phyloP scores from a whole-genome alignment of 2,329 filamentous ascomycete species.

The Pseudogymnoascus destructans region DNA sequence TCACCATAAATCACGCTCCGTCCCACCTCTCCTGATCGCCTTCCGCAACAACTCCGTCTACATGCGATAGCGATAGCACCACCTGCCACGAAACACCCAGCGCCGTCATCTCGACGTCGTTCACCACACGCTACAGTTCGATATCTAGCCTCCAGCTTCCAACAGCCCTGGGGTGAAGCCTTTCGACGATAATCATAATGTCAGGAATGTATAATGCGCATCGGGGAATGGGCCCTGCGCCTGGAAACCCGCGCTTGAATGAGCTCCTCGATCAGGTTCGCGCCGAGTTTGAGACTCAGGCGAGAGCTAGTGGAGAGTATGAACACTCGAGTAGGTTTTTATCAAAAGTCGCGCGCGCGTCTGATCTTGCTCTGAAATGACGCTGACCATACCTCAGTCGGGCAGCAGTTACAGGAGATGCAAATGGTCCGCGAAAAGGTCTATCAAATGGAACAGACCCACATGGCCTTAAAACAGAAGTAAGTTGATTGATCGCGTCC shows the following conservation, averaged over 20 bases:
- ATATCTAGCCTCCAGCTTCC: not conserved
- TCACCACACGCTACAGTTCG: not conserved
- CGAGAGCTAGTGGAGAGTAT: slow-evolving; percentile 69
- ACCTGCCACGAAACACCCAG: not conserved
- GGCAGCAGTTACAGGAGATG: slow-evolving; percentile 86
- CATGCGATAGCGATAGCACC: not conserved
- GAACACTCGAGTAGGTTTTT: slow-evolving; percentile 77
- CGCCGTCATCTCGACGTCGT: not conserved
- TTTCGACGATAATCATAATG: slow-evolving; percentile 29
- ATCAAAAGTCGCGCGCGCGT: not conserved
- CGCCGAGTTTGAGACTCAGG: slow-evolving; percentile 78
- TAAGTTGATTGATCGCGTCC: slow-evolving; percentile 34
- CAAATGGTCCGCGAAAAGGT: slow-evolving; percentile 89
- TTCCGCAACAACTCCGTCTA: not conserved
- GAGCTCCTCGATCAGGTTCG: slow-evolving; percentile 88
- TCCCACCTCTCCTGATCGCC: not conserved
- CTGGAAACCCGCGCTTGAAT: slow-evolving; percentile 55
- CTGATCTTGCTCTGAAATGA: not conserved
- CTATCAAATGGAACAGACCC: slow-evolving; percentile 80
- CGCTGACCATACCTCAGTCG: slow-evolving; percentile 44
- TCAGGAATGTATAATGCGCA: slow-evolving; percentile 73
- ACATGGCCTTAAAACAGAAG: slow-evolving; percentile 84
- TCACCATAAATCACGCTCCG: not conserved
- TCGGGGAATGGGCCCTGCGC: slow-evolving; percentile 65
- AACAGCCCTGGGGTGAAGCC: not conserved